A percentile compares a stretch with the other conserved stretches of the same genome.
Evolutionary conservation across 495 filamentous ascomycete genomes (phyloP).

Genomic region (Corynascus novoguineensis): DNA sequence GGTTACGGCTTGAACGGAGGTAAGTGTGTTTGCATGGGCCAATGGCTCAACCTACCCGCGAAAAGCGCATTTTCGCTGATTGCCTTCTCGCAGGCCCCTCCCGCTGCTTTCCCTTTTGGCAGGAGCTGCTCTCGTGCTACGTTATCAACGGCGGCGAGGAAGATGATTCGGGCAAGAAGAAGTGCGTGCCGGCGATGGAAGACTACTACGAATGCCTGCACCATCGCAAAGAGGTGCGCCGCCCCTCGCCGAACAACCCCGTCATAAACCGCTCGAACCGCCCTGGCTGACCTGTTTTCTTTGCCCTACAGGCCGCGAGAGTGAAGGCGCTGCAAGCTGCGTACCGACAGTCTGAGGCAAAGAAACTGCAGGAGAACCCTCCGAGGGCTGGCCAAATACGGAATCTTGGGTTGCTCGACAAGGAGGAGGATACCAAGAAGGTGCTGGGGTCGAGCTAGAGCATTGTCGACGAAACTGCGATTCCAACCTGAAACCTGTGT

Average conservation of each 20-base stretch:
- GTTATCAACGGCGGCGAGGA: slow-evolving; percentile 72
- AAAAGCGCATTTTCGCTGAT: slow-evolving; percentile 3
- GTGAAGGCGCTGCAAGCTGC: slow-evolving; percentile 73
- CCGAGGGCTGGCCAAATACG: slow-evolving; percentile 70
- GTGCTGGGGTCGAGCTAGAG: slow-evolving; percentile 43
- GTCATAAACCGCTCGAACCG: neutral
- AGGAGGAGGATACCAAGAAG: slow-evolving; percentile 70
- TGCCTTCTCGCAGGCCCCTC: slow-evolving; percentile 55
- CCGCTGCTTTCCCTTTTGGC: slow-evolving; percentile 99
- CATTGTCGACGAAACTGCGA: neutral
- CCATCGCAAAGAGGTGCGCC: slow-evolving; percentile 87
- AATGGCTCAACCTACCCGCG: slow-evolving; percentile 16
- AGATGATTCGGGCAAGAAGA: slow-evolving; percentile 75
- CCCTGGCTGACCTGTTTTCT: slow-evolving; percentile 2
- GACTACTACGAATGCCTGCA: slow-evolving; percentile 99
- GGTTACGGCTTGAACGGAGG: slow-evolving; percentile 77
- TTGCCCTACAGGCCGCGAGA: slow-evolving; percentile 60
- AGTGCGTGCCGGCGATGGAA: slow-evolving; percentile 82
- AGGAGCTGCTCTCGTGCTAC: slow-evolving; percentile 85
- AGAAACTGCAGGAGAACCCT: slow-evolving; percentile 69
- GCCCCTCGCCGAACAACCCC: neutral
- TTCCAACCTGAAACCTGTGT: slow-evolving; percentile 10
- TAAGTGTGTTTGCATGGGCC: slow-evolving; percentile 37
- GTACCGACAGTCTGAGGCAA: slow-evolving; percentile 74
- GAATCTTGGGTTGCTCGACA: slow-evolving; percentile 73